Conservation (phyloP, 2,329 filamentous ascomycete genomes). For the Rhynchosporium secalis region DNA sequence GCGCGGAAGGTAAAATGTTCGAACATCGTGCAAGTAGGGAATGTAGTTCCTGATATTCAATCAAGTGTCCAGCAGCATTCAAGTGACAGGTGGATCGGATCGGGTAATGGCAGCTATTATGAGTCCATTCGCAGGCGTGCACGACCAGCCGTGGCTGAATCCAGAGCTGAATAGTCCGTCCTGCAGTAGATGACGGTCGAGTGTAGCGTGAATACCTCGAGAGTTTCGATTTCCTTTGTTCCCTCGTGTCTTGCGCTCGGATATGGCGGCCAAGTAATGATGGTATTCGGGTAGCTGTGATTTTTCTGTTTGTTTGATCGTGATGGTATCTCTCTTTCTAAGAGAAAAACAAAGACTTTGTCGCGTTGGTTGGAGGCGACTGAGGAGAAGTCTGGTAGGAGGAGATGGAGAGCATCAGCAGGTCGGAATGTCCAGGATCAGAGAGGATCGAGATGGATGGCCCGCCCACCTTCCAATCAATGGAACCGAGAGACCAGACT, state of each 20-base stretch:
- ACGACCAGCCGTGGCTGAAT: conserved; percentile 29
- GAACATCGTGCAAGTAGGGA: conserved; percentile 29
- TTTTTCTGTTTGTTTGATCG: background rate
- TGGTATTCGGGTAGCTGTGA: background rate
- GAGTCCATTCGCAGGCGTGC: conserved; percentile 24
- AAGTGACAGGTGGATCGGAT: background rate
- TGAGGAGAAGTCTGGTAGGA: conserved; percentile 8
- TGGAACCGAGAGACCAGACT: conserved; percentile 6
- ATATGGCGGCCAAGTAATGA: conserved; percentile 3
- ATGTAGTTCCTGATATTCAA: conserved; percentile 10
- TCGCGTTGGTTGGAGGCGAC: background rate
- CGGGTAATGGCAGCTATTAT: conserved; percentile 22
- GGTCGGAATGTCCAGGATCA: background rate
- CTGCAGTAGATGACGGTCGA: conserved; percentile 12
- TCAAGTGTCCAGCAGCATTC: conserved; percentile 1
- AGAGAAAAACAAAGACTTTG: background rate
- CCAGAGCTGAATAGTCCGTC: conserved; percentile 14
- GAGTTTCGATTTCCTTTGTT: background rate
- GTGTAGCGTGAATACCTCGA: conserved; percentile 6
- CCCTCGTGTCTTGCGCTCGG: conserved; percentile 8
- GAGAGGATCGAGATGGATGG: conserved; percentile 6
- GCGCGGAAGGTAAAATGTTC: conserved; percentile 35
- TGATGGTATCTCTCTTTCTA: background rate
- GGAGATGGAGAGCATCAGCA: background rate
- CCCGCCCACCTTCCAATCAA: background rate